phyloP scores from a whole-genome alignment of 2,329 filamentous ascomycete genomes.

The Neurospora sp. region DNA sequence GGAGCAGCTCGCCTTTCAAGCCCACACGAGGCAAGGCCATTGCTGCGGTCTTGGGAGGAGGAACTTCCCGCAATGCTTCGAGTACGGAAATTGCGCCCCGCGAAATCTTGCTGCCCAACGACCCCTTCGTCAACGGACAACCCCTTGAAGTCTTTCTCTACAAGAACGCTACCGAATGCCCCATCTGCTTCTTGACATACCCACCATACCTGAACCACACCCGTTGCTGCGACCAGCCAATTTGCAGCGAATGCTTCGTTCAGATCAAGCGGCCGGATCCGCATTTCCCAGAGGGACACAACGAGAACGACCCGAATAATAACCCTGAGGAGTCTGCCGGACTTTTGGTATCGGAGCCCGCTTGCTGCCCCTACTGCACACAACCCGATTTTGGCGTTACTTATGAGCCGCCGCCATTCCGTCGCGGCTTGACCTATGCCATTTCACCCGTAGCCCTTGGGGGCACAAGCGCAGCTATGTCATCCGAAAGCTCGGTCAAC shows the following conservation, averaged over 20 bases:
- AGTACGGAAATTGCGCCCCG: slow-evolving; percentile 63
- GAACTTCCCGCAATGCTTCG: slow-evolving; percentile 63
- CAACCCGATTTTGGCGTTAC: slow-evolving; percentile 95
- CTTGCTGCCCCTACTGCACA: slow-evolving; percentile 89
- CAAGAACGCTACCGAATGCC: slow-evolving; percentile 82
- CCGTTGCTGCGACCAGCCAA: slow-evolving; percentile 88
- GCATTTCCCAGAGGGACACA: slow-evolving; percentile 72
- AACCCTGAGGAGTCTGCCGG: slow-evolving; percentile 44
- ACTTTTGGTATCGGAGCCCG: slow-evolving; percentile 80
- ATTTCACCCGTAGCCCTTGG: slow-evolving; percentile 36
- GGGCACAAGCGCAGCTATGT: slow-evolving; percentile 62
- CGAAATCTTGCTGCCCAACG: slow-evolving; percentile 69
- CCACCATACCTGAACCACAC: slow-evolving; percentile 91
- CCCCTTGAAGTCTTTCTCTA: slow-evolving; percentile 88
- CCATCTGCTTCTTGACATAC: slow-evolving; percentile 94
- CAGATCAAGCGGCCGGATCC: slow-evolving; percentile 95
- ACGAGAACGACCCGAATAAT: slow-evolving; percentile 29
- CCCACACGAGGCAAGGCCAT: slow-evolving; percentile 74
- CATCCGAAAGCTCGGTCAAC: slow-evolving; percentile 72
- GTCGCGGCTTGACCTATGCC: slow-evolving; percentile 68
- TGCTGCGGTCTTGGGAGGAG: slow-evolving; percentile 64
- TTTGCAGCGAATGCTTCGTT: slow-evolving; percentile 98
- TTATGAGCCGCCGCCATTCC: slow-evolving; percentile 81
- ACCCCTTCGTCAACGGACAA: slow-evolving; percentile 90
- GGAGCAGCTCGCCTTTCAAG: slow-evolving; percentile 55